These are phyloP conservation scores for Oropetium thomaeum DNA, from an alignment of 176 grass and related monocot genomes.

Conservation along the genomic window DNA sequence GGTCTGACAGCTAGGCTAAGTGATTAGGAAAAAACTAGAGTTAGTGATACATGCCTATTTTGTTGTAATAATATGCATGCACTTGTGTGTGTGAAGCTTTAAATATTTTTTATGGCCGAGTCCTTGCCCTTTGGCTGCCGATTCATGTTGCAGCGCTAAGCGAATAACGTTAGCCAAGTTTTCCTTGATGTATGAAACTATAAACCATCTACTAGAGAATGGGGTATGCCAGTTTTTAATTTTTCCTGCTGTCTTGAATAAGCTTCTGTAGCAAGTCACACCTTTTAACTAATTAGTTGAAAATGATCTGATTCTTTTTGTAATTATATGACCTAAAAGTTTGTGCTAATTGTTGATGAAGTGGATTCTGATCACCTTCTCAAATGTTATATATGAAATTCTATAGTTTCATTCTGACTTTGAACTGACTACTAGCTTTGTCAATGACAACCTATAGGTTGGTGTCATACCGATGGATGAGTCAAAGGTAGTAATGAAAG, in stretches of 20 bases:
- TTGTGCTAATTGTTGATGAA: conserved; percentile 30
- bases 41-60: conserved; percentile 30
- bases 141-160: conserved; percentile 1
- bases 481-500: conserved; percentile 95
- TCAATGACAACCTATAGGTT: conserved; percentile 60
- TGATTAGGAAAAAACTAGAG: conserved; percentile 30
- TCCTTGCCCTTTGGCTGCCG: conserved; percentile 8
- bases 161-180: neutral
- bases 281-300: conserved; percentile 19
- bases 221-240: neutral
- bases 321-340: conserved; percentile 31
- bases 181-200: conserved; percentile 16
- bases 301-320: conserved; percentile 11
- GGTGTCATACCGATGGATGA: conserved; percentile 99
- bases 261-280: neutral
- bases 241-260: conserved; percentile 7
- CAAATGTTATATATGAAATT: conserved; percentile 13
- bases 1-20: conserved; percentile 24
- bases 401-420: conserved; percentile 20
- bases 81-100: conserved; percentile 15
- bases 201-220: conserved; percentile 13
- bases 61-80: conserved; percentile 10
- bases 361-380: conserved; percentile 17
- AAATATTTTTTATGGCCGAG: neutral
- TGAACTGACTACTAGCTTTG: conserved; percentile 16